Conservation (phyloP, 257 asterid species). For the Salvia hispanica region DNA sequence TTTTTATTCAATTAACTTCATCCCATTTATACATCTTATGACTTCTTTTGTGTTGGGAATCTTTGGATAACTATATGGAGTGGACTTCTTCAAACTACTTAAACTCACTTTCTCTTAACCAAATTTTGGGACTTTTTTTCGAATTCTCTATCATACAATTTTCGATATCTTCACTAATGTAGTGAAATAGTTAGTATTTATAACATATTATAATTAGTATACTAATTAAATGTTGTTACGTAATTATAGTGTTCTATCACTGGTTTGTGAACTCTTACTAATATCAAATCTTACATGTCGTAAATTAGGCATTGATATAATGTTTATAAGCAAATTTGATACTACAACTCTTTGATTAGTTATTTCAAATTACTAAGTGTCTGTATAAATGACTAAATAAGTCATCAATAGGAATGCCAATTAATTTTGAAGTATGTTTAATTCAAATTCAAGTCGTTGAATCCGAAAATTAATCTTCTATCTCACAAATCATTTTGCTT, state of each 20-base stretch:
- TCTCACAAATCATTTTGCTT: neutral
- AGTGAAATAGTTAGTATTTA: too few relatives aligned
- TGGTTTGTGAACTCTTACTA: neutral
- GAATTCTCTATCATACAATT: too few relatives aligned
- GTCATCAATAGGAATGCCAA: too few relatives aligned
- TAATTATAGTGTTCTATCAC: neutral
- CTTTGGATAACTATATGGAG: slow-evolving; percentile 21
- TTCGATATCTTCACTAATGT: too few relatives aligned
- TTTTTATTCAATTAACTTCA: slow-evolving; percentile 32
- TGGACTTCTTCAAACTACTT: neutral
- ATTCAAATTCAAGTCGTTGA: too few relatives aligned
- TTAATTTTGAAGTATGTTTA: too few relatives aligned
- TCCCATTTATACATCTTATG: slow-evolving; percentile 29
- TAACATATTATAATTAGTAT: neutral
- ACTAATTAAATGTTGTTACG: neutral
- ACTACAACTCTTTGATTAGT: neutral
- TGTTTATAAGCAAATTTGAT: neutral
- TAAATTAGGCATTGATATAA: neutral
- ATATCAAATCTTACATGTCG: neutral
- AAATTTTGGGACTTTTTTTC: neutral
- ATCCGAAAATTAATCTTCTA: too few relatives aligned
- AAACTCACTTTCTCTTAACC: neutral
- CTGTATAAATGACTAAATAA: too few relatives aligned
- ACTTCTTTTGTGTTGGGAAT: slow-evolving; percentile 30
- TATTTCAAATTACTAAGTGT: too few relatives aligned